Evolutionary conservation across 2,329 filamentous ascomycete genomes (phyloP).

Genomic region (Aspergillus sp.): DNA sequence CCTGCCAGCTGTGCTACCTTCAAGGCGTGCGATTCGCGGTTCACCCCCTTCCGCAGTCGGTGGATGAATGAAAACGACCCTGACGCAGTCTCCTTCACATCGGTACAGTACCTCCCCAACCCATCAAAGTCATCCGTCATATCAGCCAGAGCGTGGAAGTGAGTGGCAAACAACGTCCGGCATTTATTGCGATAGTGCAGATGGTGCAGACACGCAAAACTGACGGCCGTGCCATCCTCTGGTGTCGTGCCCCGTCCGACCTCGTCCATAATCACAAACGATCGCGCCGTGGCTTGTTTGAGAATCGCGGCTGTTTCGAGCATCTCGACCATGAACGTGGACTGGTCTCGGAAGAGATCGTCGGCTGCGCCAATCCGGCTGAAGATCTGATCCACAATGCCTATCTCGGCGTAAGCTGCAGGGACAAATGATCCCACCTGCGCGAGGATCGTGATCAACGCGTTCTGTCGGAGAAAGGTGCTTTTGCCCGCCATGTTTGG

Average conservation of each 20-base stretch:
- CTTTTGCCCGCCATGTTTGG: conserved; percentile 99
- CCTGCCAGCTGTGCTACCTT: conserved; percentile 91
- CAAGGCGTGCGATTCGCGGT: conserved; percentile 81
- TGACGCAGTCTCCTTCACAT: conserved; percentile 69
- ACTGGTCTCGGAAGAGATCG: conserved; percentile 89
- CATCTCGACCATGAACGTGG: conserved; percentile 99
- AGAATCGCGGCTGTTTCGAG: conserved; percentile 90
- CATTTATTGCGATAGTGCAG: conserved; percentile 72
- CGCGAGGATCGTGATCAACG: conserved; percentile 86
- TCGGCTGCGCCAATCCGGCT: conserved; percentile 91
- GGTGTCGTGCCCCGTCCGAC: conserved; percentile 92
- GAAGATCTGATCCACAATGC: conserved; percentile 93
- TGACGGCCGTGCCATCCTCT: conserved; percentile 83
- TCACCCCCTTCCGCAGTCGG: conserved; percentile 73
- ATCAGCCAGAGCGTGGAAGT: conserved; percentile 83
- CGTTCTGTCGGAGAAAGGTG: conserved; percentile 93
- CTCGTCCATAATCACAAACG: conserved; percentile 98
- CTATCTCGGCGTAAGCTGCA: conserved; percentile 77
- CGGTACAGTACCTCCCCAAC: conserved; percentile 80
- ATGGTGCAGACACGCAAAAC: conserved; percentile 82
- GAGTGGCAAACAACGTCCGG: conserved; percentile 85
- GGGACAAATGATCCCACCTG: conserved; percentile 93
- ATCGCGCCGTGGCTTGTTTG: conserved; percentile 73
- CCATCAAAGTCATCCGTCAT: conserved; percentile 58
- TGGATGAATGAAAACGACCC: conserved; percentile 81